These are phyloP conservation scores for Saturnispora sekii DNA, from an alignment of 805 yeast species.

Conservation along the genomic window DNA sequence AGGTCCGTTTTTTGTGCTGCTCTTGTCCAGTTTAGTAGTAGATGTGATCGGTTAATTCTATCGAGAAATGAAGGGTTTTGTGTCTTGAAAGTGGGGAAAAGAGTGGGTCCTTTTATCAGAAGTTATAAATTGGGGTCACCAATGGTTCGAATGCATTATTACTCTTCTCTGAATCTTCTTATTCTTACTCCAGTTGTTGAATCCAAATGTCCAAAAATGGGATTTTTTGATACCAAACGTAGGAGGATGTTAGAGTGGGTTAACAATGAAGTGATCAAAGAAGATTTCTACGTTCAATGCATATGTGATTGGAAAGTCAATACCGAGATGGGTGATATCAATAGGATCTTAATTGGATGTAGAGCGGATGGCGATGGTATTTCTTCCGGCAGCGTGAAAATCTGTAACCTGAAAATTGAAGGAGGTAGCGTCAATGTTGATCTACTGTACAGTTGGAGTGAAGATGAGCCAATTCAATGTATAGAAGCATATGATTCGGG, in stretches of 20 bases:
- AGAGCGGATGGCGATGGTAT: slow-evolving; percentile 4
- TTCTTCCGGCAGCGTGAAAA: slow-evolving; percentile 19
- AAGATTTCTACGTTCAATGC: slow-evolving; percentile 22
- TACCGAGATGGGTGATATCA: slow-evolving; percentile 13
- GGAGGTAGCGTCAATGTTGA: slow-evolving; percentile 12
- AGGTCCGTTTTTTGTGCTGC: not conserved
- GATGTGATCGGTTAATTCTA: not conserved
- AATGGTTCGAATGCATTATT: slow-evolving; percentile 22
- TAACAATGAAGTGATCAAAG: slow-evolving; percentile 7
- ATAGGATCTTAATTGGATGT: slow-evolving; percentile 29
- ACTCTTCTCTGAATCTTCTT: slow-evolving; percentile 17
- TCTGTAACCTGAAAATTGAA: slow-evolving; percentile 20
- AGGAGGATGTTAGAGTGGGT: slow-evolving; percentile 8
- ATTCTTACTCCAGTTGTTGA: slow-evolving; percentile 13
- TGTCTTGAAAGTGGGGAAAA: not conserved
- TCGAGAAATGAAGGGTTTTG: not conserved
- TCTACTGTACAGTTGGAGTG: slow-evolving; percentile 15
- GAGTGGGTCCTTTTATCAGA: not conserved
- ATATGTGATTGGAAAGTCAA: slow-evolving; percentile 29
- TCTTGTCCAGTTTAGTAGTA: not conserved
- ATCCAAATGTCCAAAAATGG: slow-evolving; percentile 8
- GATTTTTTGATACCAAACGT: slow-evolving; percentile 20
- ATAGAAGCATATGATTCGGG: slow-evolving; percentile 18
- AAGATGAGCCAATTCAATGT: slow-evolving; percentile 16
- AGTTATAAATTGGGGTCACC: slow-evolving; percentile 5